Conservation (phyloP, 1,139 yeast genomes). For the Candida tetrigidarum region DNA sequence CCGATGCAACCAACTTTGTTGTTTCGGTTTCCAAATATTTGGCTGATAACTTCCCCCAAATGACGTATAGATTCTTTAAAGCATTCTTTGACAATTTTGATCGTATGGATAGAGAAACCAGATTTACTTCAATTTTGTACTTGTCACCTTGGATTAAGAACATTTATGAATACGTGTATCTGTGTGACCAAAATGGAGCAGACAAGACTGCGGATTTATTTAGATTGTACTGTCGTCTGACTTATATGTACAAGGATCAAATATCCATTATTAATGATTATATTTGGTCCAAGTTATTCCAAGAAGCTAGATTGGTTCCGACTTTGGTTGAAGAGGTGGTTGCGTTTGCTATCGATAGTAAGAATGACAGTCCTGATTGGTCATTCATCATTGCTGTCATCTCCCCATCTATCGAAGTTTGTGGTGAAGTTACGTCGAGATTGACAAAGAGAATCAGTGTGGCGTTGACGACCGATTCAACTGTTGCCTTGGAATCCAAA, state of each 20-base stretch:
- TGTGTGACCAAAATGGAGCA: conserved; percentile 60
- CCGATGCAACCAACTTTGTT: conserved; percentile 68
- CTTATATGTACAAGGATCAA: conserved; percentile 51
- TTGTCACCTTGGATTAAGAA: conserved; percentile 83
- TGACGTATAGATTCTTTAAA: conserved; percentile 64
- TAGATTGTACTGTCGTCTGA: conserved; percentile 64
- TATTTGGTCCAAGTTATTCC: conserved; percentile 72
- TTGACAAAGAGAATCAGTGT: conserved; percentile 56
- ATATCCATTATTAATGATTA: conserved; percentile 48
- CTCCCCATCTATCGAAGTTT: conserved; percentile 75
- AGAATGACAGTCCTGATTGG: conserved; percentile 76
- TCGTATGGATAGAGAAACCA: conserved; percentile 37
- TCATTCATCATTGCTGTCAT: conserved; percentile 62
- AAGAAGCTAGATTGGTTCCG: conserved; percentile 62
- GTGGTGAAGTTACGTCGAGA: conserved; percentile 65
- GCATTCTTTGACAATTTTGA: conserved; percentile 65
- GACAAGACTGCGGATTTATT: conserved; percentile 65
- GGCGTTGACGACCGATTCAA: conserved; percentile 49
- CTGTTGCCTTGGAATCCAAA: conserved; percentile 62
- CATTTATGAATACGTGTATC: conserved; percentile 59
- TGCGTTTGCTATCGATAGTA: conserved; percentile 74
- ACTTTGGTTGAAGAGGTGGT: conserved; percentile 74
- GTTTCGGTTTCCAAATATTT: conserved; percentile 62
- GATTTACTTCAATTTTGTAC: conserved; percentile 52
- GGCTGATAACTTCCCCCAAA: conserved; percentile 58